Conservation (phyloP, 1,139 yeast genomes). For the Blastobotrys proliferans region DNA sequence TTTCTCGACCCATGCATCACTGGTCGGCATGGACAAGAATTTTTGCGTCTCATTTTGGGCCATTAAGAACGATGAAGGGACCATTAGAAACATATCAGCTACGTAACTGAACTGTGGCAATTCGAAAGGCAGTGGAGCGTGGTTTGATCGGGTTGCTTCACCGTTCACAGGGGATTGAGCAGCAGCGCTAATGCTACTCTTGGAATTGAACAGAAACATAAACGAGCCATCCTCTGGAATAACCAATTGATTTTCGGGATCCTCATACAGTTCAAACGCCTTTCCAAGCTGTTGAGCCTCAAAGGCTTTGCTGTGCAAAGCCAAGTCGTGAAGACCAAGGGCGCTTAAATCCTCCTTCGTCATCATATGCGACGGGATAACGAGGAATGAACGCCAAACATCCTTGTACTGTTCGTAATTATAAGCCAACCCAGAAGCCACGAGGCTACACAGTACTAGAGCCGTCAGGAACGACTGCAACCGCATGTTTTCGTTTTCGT, state of each 20-base stretch:
- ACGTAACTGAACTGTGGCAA: constrained; percentile 25
- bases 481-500: constrained; percentile 5
- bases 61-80: constrained; percentile 15
- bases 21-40: constrained; percentile 15
- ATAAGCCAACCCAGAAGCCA: not conserved
- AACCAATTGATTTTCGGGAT: constrained; percentile 17
- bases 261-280: constrained; percentile 17
- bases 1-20: constrained; percentile 20
- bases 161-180: constrained; percentile 4
- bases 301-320: constrained; percentile 9
- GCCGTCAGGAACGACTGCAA: not conserved
- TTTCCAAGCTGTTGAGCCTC: constrained; percentile 20
- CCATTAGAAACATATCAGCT: constrained; percentile 22
- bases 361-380: constrained; percentile 23
- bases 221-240: constrained; percentile 26
- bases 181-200: too few relatives aligned
- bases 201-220: constrained; percentile 26
- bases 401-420: constrained; percentile 12
- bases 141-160: constrained; percentile 19
- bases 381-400: constrained; percentile 22
- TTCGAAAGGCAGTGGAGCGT: constrained; percentile 26
- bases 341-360: constrained; percentile 20
- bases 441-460: not conserved
- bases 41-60: not conserved
- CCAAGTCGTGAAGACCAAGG: constrained; percentile 17